Percentiles rank a stretch among this genome's conserved stretches.
These are phyloP conservation scores for Kwoniella sp. DNA, from an alignment of 768 basidiomycete species.

Conservation along the genomic window DNA sequence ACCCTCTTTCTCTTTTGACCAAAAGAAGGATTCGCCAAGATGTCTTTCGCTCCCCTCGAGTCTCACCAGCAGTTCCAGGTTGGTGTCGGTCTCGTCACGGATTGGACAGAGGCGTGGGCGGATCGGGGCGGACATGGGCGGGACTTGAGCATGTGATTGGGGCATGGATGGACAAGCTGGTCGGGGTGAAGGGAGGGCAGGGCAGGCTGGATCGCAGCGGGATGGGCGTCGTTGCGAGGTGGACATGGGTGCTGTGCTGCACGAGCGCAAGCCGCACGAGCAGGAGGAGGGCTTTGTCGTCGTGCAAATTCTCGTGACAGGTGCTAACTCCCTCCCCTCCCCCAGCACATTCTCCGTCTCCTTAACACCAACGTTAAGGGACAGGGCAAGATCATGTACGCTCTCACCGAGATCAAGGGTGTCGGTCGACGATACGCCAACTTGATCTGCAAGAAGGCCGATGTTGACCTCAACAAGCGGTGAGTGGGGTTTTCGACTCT, in stretches of 20 bases:
- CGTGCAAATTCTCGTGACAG: no score
- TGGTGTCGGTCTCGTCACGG: constrained; percentile 21
- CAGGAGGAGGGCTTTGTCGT: no score
- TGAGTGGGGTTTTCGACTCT: constrained; percentile 52
- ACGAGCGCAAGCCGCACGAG: no score
- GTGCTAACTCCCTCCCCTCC: background rate
- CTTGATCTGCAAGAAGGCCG: constrained; percentile 99
- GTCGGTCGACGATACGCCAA: constrained; percentile 98
- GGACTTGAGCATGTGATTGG: no score
- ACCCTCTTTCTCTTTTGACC: background rate
- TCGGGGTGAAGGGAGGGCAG: background rate
- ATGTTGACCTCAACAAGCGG: constrained; percentile 98
- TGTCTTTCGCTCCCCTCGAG: constrained; percentile 98
- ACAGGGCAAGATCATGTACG: constrained; percentile 96
- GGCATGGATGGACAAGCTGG: background rate
- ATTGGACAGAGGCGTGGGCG: background rate
- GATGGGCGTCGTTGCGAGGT: no score
- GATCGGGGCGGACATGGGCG: no score
- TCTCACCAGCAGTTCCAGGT: constrained; percentile 94
- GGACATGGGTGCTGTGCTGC: no score
- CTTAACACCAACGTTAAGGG: constrained; percentile 98
- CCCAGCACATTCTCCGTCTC: constrained; percentile 95
- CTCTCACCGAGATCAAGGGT: constrained; percentile 99
- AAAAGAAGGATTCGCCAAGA: constrained; percentile 51
- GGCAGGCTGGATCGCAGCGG: background rate